Conservation (phyloP, 345 rosid species). For the Trapa bicornis region DNA sequence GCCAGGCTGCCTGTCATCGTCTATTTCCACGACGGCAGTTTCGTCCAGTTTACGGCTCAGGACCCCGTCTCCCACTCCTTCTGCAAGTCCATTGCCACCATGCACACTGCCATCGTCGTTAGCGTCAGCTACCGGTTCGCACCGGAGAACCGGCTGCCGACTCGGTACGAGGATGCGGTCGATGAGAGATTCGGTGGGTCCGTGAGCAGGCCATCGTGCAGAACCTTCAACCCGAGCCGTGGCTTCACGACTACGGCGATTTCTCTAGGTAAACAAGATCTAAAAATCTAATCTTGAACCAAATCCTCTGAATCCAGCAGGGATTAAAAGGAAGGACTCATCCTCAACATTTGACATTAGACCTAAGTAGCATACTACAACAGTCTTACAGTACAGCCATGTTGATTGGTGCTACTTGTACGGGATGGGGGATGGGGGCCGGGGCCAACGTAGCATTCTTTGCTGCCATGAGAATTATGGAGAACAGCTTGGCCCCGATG, state of each 20-base stretch:
- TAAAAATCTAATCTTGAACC: no score
- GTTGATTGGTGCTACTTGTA: conserved; percentile 13
- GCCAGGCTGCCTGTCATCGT: conserved; percentile 25
- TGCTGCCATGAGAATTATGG: conserved; percentile 8
- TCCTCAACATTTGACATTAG: no score
- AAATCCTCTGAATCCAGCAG: no score
- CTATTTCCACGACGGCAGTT: conserved; percentile 28
- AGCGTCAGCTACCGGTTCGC: conserved; percentile 28
- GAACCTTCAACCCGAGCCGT: conserved; percentile 9
- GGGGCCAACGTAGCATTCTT: conserved; percentile 25
- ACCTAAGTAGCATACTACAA: no score
- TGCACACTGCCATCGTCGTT: conserved; percentile 18
- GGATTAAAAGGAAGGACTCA: no score
- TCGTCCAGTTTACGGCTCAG: conserved; percentile 7
- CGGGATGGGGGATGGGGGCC: conserved; percentile 29
- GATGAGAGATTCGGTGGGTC: conserved; percentile 27
- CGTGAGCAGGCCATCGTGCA: neutral
- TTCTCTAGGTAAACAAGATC: conserved; percentile 6
- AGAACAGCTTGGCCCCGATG: conserved; percentile 11
- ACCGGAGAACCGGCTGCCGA: conserved; percentile 25
- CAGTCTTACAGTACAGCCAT: no score
- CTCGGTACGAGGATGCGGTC: conserved; percentile 32
- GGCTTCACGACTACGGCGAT: conserved; percentile 26
- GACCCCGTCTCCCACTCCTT: conserved; percentile 1
- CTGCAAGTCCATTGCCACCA: conserved; percentile 14